Conservation (phyloP, 371 early-diverging fungal genomes). For the Mortierella sp. region DNA sequence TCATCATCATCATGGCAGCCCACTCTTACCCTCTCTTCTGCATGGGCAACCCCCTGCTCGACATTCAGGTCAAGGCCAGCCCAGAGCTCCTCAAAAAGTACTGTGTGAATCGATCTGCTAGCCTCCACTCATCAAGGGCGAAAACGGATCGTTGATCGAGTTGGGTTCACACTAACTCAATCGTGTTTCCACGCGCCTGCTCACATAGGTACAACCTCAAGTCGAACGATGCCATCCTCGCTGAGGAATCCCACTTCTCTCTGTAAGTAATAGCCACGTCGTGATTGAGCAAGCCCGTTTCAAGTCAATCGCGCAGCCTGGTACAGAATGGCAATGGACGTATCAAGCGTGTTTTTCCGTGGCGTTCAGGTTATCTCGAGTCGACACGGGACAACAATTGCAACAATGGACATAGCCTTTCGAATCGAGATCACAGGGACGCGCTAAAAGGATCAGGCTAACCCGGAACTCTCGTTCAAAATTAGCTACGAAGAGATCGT, state of each 20-base stretch:
- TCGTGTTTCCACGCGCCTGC: too few species aligned
- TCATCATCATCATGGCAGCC: conserved; percentile 2
- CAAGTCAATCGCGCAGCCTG: not conserved
- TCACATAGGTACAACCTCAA: conserved; percentile 75
- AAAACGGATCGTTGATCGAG: too few species aligned
- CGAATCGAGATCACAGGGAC: not conserved
- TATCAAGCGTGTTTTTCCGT: too few species aligned
- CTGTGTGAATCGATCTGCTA: not conserved
- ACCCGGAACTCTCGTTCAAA: not conserved
- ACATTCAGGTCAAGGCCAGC: conserved; percentile 88
- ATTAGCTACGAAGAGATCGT: conserved; percentile 82
- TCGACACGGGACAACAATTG: too few species aligned
- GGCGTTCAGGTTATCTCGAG: too few species aligned
- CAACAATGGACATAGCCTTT: too few species aligned
- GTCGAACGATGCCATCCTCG: conserved; percentile 95
- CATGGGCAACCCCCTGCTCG: conserved; percentile 97
- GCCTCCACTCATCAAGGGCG: not conserved
- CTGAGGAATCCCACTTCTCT: conserved; percentile 85
- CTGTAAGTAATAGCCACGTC: conserved; percentile 63
- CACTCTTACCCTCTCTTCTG: conserved; percentile 56
- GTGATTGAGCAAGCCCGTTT: not conserved
- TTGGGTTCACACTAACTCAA: too few species aligned
- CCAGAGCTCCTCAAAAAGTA: conserved; percentile 83
- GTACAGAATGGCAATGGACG: too few species aligned
- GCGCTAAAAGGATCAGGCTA: not conserved